These are phyloP conservation scores for Boechera retrofracta DNA, from an alignment of 345 rosid species.

Conservation along the genomic window DNA sequence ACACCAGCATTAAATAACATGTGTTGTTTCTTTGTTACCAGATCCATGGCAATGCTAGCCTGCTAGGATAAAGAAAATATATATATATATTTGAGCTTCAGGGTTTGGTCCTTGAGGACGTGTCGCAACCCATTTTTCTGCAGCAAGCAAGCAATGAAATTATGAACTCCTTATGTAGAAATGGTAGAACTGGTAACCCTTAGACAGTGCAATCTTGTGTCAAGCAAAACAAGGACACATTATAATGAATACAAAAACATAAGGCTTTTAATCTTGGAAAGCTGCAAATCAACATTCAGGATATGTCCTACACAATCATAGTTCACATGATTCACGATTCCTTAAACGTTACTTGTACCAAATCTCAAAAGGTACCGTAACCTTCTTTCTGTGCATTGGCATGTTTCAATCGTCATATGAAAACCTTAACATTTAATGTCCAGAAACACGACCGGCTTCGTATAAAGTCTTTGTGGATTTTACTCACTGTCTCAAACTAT, in stretches of 20 bases:
- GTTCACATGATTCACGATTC: neutral
- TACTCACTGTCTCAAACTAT: neutral
- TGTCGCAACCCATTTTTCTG: constrained; percentile 72
- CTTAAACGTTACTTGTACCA: neutral
- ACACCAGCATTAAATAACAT: neutral
- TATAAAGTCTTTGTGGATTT: neutral
- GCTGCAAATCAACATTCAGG: neutral
- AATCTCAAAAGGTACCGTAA: neutral
- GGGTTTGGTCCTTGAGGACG: neutral
- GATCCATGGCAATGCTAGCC: no score
- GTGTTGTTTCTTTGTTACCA: no score
- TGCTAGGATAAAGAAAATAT: no score
- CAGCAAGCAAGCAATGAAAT: neutral
- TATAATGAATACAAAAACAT: neutral
- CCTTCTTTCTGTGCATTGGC: neutral
- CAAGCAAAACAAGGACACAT: neutral
- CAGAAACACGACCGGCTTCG: neutral
- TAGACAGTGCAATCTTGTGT: neutral
- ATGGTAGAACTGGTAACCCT: no score
- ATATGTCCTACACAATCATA: neutral
- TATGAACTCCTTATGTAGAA: neutral
- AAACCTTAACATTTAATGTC: neutral
- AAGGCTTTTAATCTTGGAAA: neutral
- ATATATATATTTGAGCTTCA: neutral
- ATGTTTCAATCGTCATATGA: constrained; percentile 14